These are phyloP conservation scores for Sugiyamaella castrensis DNA, from an alignment of 1,139 yeast genomes.

Conservation along the genomic window DNA sequence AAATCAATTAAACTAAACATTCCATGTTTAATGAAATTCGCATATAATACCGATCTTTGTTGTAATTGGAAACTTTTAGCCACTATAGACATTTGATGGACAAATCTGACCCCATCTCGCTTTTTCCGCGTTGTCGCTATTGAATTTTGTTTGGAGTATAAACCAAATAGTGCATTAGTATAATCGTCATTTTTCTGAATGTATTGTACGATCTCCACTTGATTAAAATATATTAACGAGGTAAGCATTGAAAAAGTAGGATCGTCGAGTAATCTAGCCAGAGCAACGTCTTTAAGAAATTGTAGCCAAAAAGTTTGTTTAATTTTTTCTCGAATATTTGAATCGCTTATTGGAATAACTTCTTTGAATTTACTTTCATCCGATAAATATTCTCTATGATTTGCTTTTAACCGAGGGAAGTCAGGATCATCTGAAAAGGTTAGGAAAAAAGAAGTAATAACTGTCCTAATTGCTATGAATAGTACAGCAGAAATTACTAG, in stretches of 20 bases:
- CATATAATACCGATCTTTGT: constrained; percentile 66
- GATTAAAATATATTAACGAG: constrained; percentile 65
- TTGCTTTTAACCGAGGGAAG: constrained; percentile 72
- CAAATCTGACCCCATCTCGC: constrained; percentile 71
- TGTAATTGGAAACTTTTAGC: constrained; percentile 65
- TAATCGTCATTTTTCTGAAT: constrained; percentile 55
- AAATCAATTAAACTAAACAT: constrained; percentile 66
- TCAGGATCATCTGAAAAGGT: constrained; percentile 61
- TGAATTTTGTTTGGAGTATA: constrained; percentile 41
- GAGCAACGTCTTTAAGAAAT: constrained; percentile 79
- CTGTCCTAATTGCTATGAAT: too few relatives aligned
- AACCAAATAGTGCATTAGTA: constrained; percentile 51
- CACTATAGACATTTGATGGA: constrained; percentile 76
- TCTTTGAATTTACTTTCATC: constrained; percentile 64
- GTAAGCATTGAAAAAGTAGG: constrained; percentile 63
- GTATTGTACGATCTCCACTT: constrained; percentile 64
- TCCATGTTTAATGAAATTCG: constrained; percentile 63
- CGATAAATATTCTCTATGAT: constrained; percentile 63
- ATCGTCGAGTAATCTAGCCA: constrained; percentile 81
- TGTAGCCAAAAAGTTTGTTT: constrained; percentile 73
- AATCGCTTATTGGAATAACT: constrained; percentile 61
- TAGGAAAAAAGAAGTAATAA: too few relatives aligned
- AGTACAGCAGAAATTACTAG: too few relatives aligned
- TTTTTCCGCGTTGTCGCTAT: constrained; percentile 27
- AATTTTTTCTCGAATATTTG: constrained; percentile 52